Conservation (phyloP, 352 stramenopile species). For the Pythium biforme region DNA sequence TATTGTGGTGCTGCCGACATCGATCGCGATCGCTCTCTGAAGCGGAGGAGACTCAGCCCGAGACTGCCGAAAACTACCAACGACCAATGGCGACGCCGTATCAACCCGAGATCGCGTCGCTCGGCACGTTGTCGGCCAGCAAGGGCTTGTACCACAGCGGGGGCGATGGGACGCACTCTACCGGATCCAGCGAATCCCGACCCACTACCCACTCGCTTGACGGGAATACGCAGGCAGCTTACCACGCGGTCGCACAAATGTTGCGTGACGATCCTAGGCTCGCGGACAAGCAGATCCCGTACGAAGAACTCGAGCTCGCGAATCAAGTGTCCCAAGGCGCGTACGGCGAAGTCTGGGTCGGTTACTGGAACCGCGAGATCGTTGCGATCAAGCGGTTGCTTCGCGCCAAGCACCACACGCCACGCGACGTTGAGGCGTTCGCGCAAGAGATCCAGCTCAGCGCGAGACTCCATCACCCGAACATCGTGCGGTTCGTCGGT, state of each 20-base stretch:
- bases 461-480: conserved; percentile 20
- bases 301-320: conserved; percentile 11
- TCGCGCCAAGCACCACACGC: background rate
- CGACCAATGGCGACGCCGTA: too few species aligned
- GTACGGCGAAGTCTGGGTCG: conserved; percentile 30
- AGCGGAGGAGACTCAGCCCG: background rate
- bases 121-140: background rate
- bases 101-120: too few species aligned
- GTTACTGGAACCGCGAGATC: conserved; percentile 12
- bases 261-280: conserved; percentile 6
- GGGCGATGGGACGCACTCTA: background rate
- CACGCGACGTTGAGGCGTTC: conserved; percentile 19
- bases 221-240: background rate
- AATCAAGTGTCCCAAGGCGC: conserved; percentile 12
- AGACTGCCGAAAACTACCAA: background rate
- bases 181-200: background rate
- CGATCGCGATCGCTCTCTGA: background rate
- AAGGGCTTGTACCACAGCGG: background rate
- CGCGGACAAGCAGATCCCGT: background rate
- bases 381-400: conserved; percentile 32
- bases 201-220: background rate
- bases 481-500: conserved; percentile 24
- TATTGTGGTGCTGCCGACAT: background rate
- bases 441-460: conserved; percentile 25
- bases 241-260: background rate